A percentile compares a stretch with the other conserved stretches of the same genome.
Conservation (phyloP, 768 basidiomycete species). For the Lactarius hengduanensis region DNA sequence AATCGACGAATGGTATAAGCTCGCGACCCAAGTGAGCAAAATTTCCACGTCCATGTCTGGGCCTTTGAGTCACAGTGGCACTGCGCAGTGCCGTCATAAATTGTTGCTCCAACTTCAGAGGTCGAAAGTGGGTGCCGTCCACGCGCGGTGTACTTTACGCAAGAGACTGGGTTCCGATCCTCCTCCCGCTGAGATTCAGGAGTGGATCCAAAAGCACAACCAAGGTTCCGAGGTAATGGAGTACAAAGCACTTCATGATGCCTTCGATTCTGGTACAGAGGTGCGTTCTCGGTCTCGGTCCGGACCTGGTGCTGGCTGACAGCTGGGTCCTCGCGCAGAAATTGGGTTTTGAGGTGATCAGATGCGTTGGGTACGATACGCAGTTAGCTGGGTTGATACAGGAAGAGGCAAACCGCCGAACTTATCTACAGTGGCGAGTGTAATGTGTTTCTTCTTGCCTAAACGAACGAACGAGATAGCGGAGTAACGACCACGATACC, state of each 20-base stretch:
- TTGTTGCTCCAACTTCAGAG: background rate
- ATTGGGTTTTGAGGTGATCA: background rate
- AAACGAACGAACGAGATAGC: no score
- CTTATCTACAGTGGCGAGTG: background rate
- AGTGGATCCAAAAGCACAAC: background rate
- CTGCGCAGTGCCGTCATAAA: background rate
- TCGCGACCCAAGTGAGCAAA: background rate
- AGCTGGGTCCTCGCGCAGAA: background rate
- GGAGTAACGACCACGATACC: no score
- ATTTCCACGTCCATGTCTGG: background rate
- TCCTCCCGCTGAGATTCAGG: background rate
- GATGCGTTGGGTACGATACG: constrained; percentile 1
- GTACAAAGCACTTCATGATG: background rate
- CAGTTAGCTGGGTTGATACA: background rate
- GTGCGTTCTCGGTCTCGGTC: background rate
- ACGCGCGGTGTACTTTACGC: background rate
- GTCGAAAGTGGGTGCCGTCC: background rate
- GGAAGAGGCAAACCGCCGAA: background rate
- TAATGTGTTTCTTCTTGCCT: background rate
- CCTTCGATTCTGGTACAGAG: constrained; percentile 5
- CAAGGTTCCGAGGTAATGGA: background rate
- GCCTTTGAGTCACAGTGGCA: background rate
- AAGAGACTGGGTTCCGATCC: background rate
- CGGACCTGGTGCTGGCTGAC: background rate
- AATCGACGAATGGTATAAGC: background rate